Base-by-base conservation (phyloP, 768 basidiomycete genomes). In the Collybiopsis confluens region DNA sequence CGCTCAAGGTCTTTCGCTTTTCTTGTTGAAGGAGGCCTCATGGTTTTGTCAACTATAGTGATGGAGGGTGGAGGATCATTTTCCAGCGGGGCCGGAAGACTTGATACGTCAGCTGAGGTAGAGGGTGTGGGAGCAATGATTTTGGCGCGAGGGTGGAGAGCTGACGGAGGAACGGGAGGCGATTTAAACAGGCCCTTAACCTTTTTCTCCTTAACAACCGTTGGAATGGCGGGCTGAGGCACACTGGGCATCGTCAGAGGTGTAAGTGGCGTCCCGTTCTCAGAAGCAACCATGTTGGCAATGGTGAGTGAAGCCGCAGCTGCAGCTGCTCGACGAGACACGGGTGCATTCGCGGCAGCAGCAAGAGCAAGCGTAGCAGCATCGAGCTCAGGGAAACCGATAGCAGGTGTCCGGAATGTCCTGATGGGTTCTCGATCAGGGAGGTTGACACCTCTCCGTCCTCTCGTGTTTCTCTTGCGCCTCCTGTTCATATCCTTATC, bases 381-480 rank as follows among this genome's bases (percentile, higher is more conserved):
- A 61, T 88, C 87, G 54, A 86, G 72, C 63, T 87, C 90, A 3
- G 87, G 92, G 77, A 86, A 91, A 24, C 89, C 90, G 52, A 90
- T 82, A 6, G 88, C 90, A 7, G 92, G 87, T 0, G 95, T 95
- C 33, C 97, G 86, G 70, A 88, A 90, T 5, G 97, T 98, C 68
- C 92, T 79, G 65, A 90, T 80, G 2, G 92, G 88, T 55, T 99
- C 96, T 41, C 96, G 85, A 65, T 99, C 97, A 0, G 97, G 95
- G 23, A 98, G 73, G 2, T 82, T 82, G 54, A 93, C 77, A 13
- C 92, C 92, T 27, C 90, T 74, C 52, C 88, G 75, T 3, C 87
- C 86, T 33, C 97, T 82, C 1, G 89, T 92, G 61, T 90, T 87
- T 47, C 90, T 84, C 64, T 92, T 89, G 43, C 91, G 75, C 56